Base-by-base conservation (phyloP, 2,329 filamentous ascomycete genomes). In the Colletotrichum sojae region DNA sequence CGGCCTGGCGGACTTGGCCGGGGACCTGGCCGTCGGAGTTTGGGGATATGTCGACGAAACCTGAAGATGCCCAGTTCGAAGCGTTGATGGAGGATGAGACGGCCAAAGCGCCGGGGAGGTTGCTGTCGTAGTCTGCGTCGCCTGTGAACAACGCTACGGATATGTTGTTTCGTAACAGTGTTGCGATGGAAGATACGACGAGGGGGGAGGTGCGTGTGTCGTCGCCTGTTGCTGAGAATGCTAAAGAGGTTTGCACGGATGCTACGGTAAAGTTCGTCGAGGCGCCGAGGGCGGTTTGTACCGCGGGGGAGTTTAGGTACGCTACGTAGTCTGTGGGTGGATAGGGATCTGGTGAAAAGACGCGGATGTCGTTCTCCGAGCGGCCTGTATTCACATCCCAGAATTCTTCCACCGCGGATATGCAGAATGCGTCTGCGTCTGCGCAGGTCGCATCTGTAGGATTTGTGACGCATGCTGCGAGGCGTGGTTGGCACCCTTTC, bases 101-200 rank as follows among this genome's bases (percentile, higher is more conserved):
- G 16, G 58, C 40, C 10, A 64, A 22, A 0, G 60, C 65, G 25
- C 65, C 65, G 2, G 64, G 64, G 0, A 68, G 43, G 54, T 68
- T 68, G 39, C 65, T 64, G 16, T 68, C 65, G 12, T 68, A 68
- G 39, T 68, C 65, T 5, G 65, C 65, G 16, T 68, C 65, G 6
- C 65, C 65, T 0, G 25, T 43, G 20, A 68, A 68, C 0, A 68
- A 31, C n/a, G 65, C 60, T 5, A 68, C 65, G 8, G 65, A 64
- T 15, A 68, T 10, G 2, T 60, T 60, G 3, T 64, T 45, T 2
- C 46, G 65, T 22, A 68, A 36, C 4, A 68, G 36, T 1, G 51
- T 57, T 8, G 22, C 20, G 52, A 65, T 58, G 0, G 65, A 63
- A 12, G 31, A 25, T 3, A 48, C 40, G 31, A 68, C 46, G 0